Conservation (phyloP, 179 eudicot species). For the Carnegiea gigantea region DNA sequence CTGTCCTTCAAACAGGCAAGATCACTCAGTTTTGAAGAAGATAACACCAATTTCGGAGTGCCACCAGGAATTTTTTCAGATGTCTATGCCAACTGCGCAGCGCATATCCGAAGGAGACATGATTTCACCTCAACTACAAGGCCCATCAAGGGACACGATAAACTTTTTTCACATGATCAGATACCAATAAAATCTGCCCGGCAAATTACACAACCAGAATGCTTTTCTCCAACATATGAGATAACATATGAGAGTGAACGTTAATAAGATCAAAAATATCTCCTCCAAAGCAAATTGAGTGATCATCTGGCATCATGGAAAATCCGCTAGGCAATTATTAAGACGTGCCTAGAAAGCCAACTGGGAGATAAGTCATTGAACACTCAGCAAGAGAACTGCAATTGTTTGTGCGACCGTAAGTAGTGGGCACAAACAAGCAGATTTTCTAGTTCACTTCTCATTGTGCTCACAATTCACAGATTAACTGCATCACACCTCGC, state of each 20-base stretch:
- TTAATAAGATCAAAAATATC: not conserved
- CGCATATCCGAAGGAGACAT: too few relatives aligned
- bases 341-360: not conserved
- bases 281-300: not conserved
- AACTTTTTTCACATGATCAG: not conserved
- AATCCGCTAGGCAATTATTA: not conserved
- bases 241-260: not conserved
- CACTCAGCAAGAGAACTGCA: not conserved
- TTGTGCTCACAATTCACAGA: too few relatives aligned
- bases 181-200: not conserved
- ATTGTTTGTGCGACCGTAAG: not conserved
- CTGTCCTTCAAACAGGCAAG: not conserved
- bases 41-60: not conserved
- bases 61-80: not conserved
- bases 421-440: not conserved
- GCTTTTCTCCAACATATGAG: not conserved
- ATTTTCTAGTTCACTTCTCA: too few relatives aligned
- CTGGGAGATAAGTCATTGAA: not conserved
- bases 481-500: conserved; percentile 6
- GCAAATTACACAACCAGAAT: too few relatives aligned
- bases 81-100: not conserved
- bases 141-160: not conserved
- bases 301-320: not conserved
- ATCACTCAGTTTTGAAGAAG: not conserved
- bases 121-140: too few relatives aligned